Conservation (phyloP, 2,329 filamentous ascomycete species). For the Stylonectria norvegica region DNA sequence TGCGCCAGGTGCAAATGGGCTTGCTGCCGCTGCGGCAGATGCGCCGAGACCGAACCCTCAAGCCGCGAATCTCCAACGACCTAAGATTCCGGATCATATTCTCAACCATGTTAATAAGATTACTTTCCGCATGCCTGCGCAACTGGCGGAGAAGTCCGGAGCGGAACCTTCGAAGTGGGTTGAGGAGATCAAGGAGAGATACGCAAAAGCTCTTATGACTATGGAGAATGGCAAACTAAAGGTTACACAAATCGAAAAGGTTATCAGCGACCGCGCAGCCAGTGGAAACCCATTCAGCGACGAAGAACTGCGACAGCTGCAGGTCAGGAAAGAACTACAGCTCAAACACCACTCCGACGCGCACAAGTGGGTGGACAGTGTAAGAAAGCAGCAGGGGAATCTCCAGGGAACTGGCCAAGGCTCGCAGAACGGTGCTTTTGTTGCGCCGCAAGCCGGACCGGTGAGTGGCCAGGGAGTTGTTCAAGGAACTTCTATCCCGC, state of each 20-base stretch:
- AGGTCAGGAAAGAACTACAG: slow-evolving; percentile 42
- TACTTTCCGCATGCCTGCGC: slow-evolving; percentile 42
- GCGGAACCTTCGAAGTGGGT: slow-evolving; percentile 48
- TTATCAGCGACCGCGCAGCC: slow-evolving; percentile 40
- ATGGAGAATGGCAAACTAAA: slow-evolving; percentile 47
- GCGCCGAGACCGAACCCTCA: slow-evolving; percentile 19
- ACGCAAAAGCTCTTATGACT: slow-evolving; percentile 45
- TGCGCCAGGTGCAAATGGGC: slow-evolving; percentile 7
- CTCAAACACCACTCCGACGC: slow-evolving; percentile 46
- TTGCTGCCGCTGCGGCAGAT: slow-evolving; percentile 8
- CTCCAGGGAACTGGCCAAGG: slow-evolving; percentile 28
- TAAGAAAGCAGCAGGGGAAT: slow-evolving; percentile 44
- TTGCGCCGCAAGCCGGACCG: slow-evolving; percentile 23
- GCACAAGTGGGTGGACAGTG: slow-evolving; percentile 45
- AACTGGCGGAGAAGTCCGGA: slow-evolving; percentile 40
- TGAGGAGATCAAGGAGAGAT: slow-evolving; percentile 45
- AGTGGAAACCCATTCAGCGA: slow-evolving; percentile 43
- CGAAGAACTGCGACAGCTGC: slow-evolving; percentile 45
- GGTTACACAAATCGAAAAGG: slow-evolving; percentile 41
- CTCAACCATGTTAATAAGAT: slow-evolving; percentile 47
- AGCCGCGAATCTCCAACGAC: slow-evolving; percentile 24
- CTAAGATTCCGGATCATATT: slow-evolving; percentile 42
- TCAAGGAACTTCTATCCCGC: slow-evolving; percentile 8
- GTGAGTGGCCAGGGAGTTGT: slow-evolving; percentile 23
- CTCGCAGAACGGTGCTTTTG: slow-evolving; percentile 20